Percentiles rank a stretch among this genome's conserved stretches.
Conservation (phyloP, 2,329 filamentous ascomycete genomes). For the Graphilbum fragrans region DNA sequence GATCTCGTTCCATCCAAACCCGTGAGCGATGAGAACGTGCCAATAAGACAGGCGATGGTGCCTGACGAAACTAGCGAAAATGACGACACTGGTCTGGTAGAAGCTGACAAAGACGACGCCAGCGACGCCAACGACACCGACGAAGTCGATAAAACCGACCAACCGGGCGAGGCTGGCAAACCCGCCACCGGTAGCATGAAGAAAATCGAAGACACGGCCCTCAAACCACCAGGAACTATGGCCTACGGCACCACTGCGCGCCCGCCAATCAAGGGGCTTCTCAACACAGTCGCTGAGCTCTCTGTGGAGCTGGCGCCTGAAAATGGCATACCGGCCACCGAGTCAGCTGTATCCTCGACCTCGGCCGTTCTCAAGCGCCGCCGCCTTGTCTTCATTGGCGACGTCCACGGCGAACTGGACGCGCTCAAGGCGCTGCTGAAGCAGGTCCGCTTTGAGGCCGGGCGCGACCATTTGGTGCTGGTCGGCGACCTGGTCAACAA, state of each 20-base stretch:
- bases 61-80: too few relatives aligned
- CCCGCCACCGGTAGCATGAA: too few relatives aligned
- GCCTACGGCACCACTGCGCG: constrained; percentile 15
- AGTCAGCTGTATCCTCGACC: constrained; percentile 16
- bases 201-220: too few relatives aligned
- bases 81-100: too few relatives aligned
- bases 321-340: neutral
- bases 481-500: constrained; percentile 75
- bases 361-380: constrained; percentile 23
- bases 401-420: constrained; percentile 78
- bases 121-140: too few relatives aligned
- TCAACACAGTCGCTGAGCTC: constrained; percentile 17
- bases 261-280: constrained; percentile 21
- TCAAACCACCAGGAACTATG: too few relatives aligned
- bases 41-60: too few relatives aligned
- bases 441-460: constrained; percentile 48
- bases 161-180: too few relatives aligned
- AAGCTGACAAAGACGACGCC: too few relatives aligned
- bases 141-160: too few relatives aligned
- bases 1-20: neutral
- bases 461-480: constrained; percentile 62
- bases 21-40: too few relatives aligned
- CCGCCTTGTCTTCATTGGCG: constrained; percentile 71
- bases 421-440: constrained; percentile 55
- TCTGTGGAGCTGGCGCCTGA: constrained; percentile 16